Conservation (phyloP, 2,329 filamentous ascomycete species). For the Ceratocystiopsis sp. region DNA sequence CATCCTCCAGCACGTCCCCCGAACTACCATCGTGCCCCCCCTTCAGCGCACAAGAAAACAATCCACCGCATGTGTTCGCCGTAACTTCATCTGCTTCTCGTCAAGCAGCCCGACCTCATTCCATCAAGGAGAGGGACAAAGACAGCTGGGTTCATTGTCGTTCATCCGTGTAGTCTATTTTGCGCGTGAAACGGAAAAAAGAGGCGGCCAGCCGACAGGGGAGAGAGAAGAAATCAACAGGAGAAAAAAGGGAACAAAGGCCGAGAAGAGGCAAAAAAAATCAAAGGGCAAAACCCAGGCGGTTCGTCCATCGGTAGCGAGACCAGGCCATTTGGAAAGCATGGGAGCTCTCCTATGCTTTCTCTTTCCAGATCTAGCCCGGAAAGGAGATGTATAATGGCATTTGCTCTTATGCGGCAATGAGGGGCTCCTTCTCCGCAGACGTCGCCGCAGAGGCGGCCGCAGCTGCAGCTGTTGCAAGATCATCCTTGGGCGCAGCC, state of each 20-base stretch:
- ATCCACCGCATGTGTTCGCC: background rate
- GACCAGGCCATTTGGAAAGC: no score
- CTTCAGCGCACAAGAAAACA: background rate
- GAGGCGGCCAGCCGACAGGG: slow-evolving; percentile 8
- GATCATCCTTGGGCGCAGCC: slow-evolving; percentile 25
- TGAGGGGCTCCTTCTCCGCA: slow-evolving; percentile 12
- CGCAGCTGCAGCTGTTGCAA: slow-evolving; percentile 18
- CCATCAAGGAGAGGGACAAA: slow-evolving; percentile 6
- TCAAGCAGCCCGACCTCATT: slow-evolving; percentile 6
- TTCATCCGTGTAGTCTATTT: slow-evolving; percentile 4
- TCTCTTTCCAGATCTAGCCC: no score
- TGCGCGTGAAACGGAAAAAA: slow-evolving; percentile 4
- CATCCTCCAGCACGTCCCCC: no score
- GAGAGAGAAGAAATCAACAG: background rate
- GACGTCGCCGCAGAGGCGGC: slow-evolving; percentile 3
- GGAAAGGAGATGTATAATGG: background rate
- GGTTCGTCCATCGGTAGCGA: background rate
- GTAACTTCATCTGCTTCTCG: slow-evolving; percentile 6
- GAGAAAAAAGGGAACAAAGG: background rate
- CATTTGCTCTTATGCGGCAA: slow-evolving; percentile 4
- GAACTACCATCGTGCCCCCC: background rate
- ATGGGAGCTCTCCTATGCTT: no score
- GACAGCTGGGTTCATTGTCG: slow-evolving; percentile 6
- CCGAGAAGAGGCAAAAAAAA: background rate
- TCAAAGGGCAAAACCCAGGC: background rate